Conservation (phyloP, 2,329 filamentous ascomycete species). For the Phaeosphaeria sp. region DNA sequence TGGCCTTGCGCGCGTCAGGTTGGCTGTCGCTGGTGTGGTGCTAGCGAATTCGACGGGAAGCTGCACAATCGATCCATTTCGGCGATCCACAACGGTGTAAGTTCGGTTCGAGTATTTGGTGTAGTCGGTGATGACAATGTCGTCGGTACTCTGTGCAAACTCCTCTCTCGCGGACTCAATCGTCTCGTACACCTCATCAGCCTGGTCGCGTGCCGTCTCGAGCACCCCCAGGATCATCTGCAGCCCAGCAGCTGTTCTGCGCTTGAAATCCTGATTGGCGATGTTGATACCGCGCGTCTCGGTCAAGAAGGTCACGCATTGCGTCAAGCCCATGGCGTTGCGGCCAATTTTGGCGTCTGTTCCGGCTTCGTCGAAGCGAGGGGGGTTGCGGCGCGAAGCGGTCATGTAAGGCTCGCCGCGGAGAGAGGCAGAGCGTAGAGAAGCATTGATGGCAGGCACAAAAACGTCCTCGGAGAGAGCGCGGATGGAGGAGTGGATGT, state of each 20-base stretch:
- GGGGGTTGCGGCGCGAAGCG: slow-evolving; percentile 27
- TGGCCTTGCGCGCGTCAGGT: slow-evolving; percentile 42
- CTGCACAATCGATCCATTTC: slow-evolving; percentile 39
- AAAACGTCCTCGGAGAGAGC: slow-evolving; percentile 44
- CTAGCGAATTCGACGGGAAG: slow-evolving; percentile 43
- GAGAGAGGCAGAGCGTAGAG: slow-evolving; percentile 32
- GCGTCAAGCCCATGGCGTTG: slow-evolving; percentile 46
- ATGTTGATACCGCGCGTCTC: slow-evolving; percentile 47
- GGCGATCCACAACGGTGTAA: slow-evolving; percentile 43
- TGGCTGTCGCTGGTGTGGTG: slow-evolving; percentile 43
- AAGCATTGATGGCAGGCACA: slow-evolving; percentile 39
- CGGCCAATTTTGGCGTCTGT: slow-evolving; percentile 47
- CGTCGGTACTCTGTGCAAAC: slow-evolving; percentile 30
- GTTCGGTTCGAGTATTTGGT: slow-evolving; percentile 35
- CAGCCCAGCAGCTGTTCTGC: slow-evolving; percentile 40
- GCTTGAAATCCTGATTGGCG: slow-evolving; percentile 43
- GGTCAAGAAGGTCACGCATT: slow-evolving; percentile 44
- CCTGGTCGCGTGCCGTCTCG: slow-evolving; percentile 40
- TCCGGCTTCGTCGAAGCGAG: slow-evolving; percentile 40
- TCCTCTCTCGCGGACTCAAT: slow-evolving; percentile 37
- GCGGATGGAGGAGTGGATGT: slow-evolving; percentile 44
- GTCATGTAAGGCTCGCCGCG: slow-evolving; percentile 46
- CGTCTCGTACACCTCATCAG: slow-evolving; percentile 30
- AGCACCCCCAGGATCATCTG: slow-evolving; percentile 44
- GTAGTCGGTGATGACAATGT: slow-evolving; percentile 43